These are phyloP conservation scores for Sophora flavescens DNA, from an alignment of 306 rosid species.

Conservation along the genomic window DNA sequence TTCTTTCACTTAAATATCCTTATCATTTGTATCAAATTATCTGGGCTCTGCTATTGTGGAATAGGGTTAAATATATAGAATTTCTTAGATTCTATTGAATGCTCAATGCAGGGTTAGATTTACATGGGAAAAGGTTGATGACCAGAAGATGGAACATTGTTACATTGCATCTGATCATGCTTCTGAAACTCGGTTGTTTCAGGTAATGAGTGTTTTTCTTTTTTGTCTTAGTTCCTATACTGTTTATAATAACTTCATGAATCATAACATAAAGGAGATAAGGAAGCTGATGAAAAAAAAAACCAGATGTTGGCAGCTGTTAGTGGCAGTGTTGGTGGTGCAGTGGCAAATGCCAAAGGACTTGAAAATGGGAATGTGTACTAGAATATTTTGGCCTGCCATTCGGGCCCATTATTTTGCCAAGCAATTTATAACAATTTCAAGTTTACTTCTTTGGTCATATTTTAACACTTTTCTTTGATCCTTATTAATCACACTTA, in stretches of 20 bases:
- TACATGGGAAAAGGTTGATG: constrained; percentile 86
- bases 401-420: too few relatives aligned
- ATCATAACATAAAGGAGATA: constrained; percentile 57
- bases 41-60: constrained; percentile 32
- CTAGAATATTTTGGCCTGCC: too few relatives aligned
- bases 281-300: constrained; percentile 76
- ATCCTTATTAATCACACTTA: too few relatives aligned
- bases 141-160: constrained; percentile 88
- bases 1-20: constrained; percentile 83
- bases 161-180: constrained; percentile 73
- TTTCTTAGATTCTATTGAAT: constrained; percentile 34
- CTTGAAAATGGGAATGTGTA: too few relatives aligned
- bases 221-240: constrained; percentile 27
- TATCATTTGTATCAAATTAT: constrained; percentile 62
- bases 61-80: not conserved
- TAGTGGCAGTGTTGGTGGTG: too few relatives aligned
- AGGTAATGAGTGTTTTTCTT: constrained; percentile 52
- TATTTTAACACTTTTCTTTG: too few relatives aligned
- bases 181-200: constrained; percentile 74
- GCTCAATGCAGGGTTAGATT: constrained; percentile 63
- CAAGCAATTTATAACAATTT: too few relatives aligned
- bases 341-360: too few relatives aligned
- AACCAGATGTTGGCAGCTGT: constrained; percentile 73
- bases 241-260: constrained; percentile 33
- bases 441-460: too few relatives aligned